phyloP scores from a whole-genome alignment of 176 grass and related monocot genomes.

The Triticum aestivum region IWGSC_CS_RefSeq_v2.1 NC_057805.1:473271805-473272304 shows the following conservation, averaged over 20 bases:
- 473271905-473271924: not conserved
- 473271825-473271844: not conserved
- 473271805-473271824: not conserved
- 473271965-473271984: not conserved
- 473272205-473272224: slow-evolving; percentile 86
- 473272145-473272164: slow-evolving; percentile 92
- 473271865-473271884: not conserved
- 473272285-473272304: slow-evolving; percentile 92
- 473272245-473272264: slow-evolving; percentile 89
- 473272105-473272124: not conserved
- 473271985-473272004: not conserved
- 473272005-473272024: not conserved
- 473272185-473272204: slow-evolving; percentile 86
- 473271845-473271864: not conserved
- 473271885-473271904: not conserved
- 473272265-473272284: slow-evolving; percentile 90
- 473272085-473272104: not conserved
- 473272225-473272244: slow-evolving; percentile 92
- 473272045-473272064: not conserved
- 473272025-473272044: not conserved
- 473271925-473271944: not conserved
- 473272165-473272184: slow-evolving; percentile 91
- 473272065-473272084: not conserved
- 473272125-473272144: slow-evolving; percentile 84
- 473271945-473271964: not conserved